Evolutionary conservation across 1,139 yeast species (phyloP), one percentile per base, ranked within the genome.

Genomic region (Arxiozyma slooffiae): DNA sequence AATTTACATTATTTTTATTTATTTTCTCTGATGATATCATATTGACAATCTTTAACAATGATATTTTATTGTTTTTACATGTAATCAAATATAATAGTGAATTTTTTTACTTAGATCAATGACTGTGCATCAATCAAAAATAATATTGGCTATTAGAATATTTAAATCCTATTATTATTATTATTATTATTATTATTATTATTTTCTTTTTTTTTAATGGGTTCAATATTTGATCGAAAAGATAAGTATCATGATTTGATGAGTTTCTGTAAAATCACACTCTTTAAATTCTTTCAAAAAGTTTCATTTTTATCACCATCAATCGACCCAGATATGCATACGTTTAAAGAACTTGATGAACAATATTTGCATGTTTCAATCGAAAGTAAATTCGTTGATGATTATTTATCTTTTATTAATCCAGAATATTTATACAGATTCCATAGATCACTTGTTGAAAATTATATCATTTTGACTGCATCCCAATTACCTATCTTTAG

Each of bases 331-430:
- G 34, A 41, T n/a, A 11, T 23, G 18, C 21, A 41, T 14, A n/a
- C 23, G 4, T 67, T 66, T 40, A 18, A 41, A 1, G 38, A 44
- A 3, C 44, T 70, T 3, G 71, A 69, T 44, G 38, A 44, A 0
- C 37, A 53, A n/a, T 64, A 58, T 50, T 40, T 68, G 16, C 48
- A 58, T 1, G 48, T 69, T 1, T 44, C 56, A 1, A 41, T 51
- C 2, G 52, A 52, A 3, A 61, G 60, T 47, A 50, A 53, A 21
- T 48, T 60, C 37, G 37, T 58, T 3, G 39, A 49, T 0, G 62
- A 60, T 9, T 59, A 67, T 38, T 46, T 68, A n/a, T 57, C 70
- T 1, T 59, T 59, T 20, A 53, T 68, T 24, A 63, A 68, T 39
- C 72, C 74, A 17, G 42, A 37, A 4, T 69, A 66, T 45, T 50